Conservation (phyloP, 768 basidiomycete species). For the Termitomyces sp. region DNA sequence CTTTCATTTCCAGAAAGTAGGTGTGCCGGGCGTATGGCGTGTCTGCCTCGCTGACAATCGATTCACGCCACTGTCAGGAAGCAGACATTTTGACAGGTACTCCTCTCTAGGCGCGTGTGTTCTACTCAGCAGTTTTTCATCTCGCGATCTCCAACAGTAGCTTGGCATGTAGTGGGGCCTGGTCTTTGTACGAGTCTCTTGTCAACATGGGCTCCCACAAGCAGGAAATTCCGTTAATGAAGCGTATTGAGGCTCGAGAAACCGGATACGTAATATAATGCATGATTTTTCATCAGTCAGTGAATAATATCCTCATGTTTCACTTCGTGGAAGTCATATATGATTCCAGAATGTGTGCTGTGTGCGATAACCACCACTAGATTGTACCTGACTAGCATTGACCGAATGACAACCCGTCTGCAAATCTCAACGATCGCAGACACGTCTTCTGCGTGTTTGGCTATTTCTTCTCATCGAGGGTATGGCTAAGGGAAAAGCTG, state of each 20-base stretch:
- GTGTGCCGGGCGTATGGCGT: neutral
- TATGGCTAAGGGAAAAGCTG: neutral
- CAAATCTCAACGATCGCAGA: neutral
- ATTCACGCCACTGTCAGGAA: neutral
- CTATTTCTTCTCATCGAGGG: neutral
- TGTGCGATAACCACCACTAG: neutral
- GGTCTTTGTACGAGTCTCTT: neutral
- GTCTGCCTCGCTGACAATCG: neutral
- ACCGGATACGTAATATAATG: neutral
- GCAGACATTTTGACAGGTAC: neutral
- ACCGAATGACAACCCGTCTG: too few species aligned
- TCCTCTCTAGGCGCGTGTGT: neutral
- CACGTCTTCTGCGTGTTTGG: neutral
- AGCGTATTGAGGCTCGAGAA: neutral
- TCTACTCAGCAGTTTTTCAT: neutral
- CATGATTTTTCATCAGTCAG: neutral
- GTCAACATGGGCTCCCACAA: neutral
- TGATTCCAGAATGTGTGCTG: neutral
- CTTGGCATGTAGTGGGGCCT: neutral
- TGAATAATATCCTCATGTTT: slow-evolving; percentile 3
- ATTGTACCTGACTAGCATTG: neutral
- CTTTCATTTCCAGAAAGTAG: neutral
- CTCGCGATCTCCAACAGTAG: neutral
- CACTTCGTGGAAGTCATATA: neutral
- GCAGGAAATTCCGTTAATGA: neutral